These are phyloP conservation scores for Sphaerosporella brunnea DNA, from an alignment of 495 filamentous ascomycete genomes.

Conservation along the genomic window DNA sequence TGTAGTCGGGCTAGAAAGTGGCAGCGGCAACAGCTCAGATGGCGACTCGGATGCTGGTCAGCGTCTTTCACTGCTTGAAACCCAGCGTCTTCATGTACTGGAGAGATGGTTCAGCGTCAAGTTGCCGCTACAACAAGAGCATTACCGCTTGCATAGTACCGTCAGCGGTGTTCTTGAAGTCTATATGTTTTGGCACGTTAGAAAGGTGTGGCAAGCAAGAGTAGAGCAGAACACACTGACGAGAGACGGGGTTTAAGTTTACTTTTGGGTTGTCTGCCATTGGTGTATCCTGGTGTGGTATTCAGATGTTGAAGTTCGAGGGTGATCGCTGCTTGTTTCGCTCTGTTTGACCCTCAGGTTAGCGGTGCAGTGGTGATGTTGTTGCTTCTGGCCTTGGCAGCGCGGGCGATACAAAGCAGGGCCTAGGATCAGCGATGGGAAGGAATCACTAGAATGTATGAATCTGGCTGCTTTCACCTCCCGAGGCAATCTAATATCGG, in stretches of 20 bases:
- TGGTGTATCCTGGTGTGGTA: too few species aligned
- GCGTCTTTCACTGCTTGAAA: constrained; percentile 62
- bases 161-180: constrained; percentile 91
- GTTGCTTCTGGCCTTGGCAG: too few species aligned
- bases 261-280: neutral
- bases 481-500: too few species aligned
- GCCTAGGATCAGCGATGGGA: too few species aligned
- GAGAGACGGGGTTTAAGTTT: neutral
- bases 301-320: too few species aligned
- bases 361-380: too few species aligned
- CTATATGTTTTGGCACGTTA: too few species aligned
- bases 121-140: neutral
- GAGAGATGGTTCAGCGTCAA: neutral
- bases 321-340: too few species aligned
- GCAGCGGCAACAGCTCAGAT: constrained; percentile 60
- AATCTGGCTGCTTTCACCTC: too few species aligned
- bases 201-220: neutral
- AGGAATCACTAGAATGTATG: too few species aligned
- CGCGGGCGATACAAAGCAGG: too few species aligned
- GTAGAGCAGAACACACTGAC: neutral
- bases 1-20: constrained; percentile 82
- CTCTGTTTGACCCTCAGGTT: too few species aligned
- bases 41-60: constrained; percentile 62
- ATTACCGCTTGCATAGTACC: constrained; percentile 46
- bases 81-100: constrained; percentile 73